phyloP scores from a whole-genome alignment of 2,329 filamentous ascomycete genomes.

The Zasmidium cellare region DNA sequence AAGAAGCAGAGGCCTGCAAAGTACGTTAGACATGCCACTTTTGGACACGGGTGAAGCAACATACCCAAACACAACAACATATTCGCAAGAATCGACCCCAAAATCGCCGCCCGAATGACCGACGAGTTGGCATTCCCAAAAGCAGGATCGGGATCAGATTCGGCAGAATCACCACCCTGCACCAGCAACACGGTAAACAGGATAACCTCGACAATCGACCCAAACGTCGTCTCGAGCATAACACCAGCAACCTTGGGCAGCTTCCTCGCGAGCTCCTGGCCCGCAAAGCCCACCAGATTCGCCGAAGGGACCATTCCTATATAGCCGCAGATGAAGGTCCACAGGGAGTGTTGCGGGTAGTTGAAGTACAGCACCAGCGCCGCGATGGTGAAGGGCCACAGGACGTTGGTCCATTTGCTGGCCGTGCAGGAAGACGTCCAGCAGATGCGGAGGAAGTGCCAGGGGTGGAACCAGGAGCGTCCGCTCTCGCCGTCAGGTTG shows the following conservation, averaged over 20 bases:
- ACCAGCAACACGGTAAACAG: constrained; percentile 74
- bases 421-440: constrained; percentile 47
- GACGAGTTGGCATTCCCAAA: constrained; percentile 30
- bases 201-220: constrained; percentile 76
- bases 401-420: constrained; percentile 49
- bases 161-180: constrained; percentile 8
- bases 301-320: constrained; percentile 54
- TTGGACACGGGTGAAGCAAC: neutral
- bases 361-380: constrained; percentile 50
- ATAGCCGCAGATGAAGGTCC: constrained; percentile 51
- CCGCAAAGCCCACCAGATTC: constrained; percentile 60
- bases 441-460: constrained; percentile 46
- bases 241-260: constrained; percentile 71
- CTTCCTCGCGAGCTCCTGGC: constrained; percentile 70
- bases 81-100: constrained; percentile 80
- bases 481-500: constrained; percentile 50
- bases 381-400: constrained; percentile 52
- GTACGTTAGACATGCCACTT: constrained; percentile 5
- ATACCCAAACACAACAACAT: constrained; percentile 75
- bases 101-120: constrained; percentile 79
- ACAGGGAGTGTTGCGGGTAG: constrained; percentile 32
- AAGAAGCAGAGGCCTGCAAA: constrained; percentile 67
- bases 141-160: neutral
- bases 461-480: constrained; percentile 44
- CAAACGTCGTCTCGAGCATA: constrained; percentile 54